phyloP scores from a whole-genome alignment of 495 filamentous ascomycete species.

The Hyaloscypha finlandica region DNA sequence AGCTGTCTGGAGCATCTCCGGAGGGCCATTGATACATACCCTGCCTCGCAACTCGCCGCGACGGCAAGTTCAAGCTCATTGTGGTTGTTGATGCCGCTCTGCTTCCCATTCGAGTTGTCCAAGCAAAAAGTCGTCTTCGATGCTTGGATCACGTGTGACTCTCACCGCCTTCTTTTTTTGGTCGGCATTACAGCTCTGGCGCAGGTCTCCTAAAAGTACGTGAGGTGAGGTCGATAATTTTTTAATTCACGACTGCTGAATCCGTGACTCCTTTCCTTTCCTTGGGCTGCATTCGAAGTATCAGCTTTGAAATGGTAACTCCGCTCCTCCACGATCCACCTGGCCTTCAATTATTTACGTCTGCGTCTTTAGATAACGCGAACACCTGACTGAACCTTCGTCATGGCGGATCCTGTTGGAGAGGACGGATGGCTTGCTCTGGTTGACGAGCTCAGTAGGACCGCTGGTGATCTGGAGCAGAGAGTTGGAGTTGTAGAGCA shows the following conservation, averaged over 20 bases:
- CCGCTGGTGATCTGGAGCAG: constrained; percentile 51
- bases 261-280: not conserved
- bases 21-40: constrained; percentile 28
- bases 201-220: not conserved
- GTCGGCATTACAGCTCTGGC: not conserved
- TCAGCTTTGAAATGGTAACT: constrained; percentile 16
- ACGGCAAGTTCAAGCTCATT: constrained; percentile 37
- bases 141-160: not conserved
- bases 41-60: constrained; percentile 31
- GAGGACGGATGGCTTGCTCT: constrained; percentile 57
- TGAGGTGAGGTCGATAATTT: not conserved
- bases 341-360: not conserved
- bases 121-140: not conserved
- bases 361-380: not conserved
- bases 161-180: not conserved
- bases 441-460: constrained; percentile 52
- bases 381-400: not conserved
- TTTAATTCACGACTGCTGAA: not conserved
- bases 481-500: constrained; percentile 79
- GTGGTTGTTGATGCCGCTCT: constrained; percentile 10
- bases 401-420: constrained; percentile 46
- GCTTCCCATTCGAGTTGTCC: not conserved
- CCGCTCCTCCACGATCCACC: not conserved
- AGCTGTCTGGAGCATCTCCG: constrained; percentile 24
- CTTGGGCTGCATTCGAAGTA: constrained; percentile 4